Percentiles rank a stretch among this genome's conserved stretches.
Conservation (phyloP, 2,329 filamentous ascomycete genomes). For the Penicillium nordicum region DNA sequence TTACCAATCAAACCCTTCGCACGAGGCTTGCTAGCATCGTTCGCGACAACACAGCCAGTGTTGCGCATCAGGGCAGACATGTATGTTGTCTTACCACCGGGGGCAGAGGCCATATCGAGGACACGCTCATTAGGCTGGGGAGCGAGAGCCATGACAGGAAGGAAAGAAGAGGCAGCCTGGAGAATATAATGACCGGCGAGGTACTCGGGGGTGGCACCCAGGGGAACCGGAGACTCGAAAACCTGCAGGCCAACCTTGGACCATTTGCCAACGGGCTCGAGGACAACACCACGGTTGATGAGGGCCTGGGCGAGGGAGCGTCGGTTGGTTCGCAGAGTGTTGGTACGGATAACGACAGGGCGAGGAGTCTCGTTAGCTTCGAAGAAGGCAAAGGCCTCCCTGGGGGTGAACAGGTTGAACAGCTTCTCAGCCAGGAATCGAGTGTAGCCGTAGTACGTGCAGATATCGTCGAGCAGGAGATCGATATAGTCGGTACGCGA, state of each 20-base stretch:
- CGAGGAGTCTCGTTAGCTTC: conserved; percentile 95
- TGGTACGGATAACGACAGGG: conserved; percentile 93
- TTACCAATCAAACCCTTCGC: conserved; percentile 97
- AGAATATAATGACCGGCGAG: conserved; percentile 96
- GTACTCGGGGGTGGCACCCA: conserved; percentile 96
- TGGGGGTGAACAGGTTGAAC: conserved; percentile 83
- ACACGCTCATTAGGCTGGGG: conserved; percentile 90
- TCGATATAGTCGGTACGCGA: conserved; percentile 84
- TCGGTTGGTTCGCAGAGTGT: conserved; percentile 77
- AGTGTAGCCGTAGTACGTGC: conserved; percentile 95
- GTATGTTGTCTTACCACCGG: conserved; percentile 94
- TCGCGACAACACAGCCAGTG: conserved; percentile 91
- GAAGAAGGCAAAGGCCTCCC: conserved; percentile 96
- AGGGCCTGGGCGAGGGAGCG: conserved; percentile 84
- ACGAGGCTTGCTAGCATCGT: conserved; percentile 91
- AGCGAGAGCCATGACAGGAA: conserved; percentile 94
- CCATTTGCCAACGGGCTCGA: conserved; percentile 98
- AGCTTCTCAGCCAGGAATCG: conserved; percentile 94
- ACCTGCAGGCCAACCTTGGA: conserved; percentile 96
- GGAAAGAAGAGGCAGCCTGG: conserved; percentile 92
- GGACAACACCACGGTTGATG: conserved; percentile 92
- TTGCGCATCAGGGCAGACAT: conserved; percentile 98
- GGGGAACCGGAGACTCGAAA: conserved; percentile 82
- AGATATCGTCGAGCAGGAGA: conserved; percentile 86
- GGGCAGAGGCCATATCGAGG: conserved; percentile 91